Evolutionary conservation across 2,329 filamentous ascomycete genomes (phyloP).

Genomic region (Cladosporium sp.): DNA sequence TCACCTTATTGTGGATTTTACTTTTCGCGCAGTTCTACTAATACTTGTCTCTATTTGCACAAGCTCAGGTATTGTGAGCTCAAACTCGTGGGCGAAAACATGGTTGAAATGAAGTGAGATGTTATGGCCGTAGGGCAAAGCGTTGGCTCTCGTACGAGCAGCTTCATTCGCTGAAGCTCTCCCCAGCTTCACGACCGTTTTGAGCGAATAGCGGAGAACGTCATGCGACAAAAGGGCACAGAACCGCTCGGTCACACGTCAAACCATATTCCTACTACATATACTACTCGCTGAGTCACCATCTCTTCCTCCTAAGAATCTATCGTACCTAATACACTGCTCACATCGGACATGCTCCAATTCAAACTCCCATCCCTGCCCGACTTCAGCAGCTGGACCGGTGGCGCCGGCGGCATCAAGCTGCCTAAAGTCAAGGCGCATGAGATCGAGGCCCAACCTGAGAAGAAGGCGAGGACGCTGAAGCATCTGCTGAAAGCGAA

Average conservation of each 20-base stretch:
- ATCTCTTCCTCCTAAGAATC: too few species aligned
- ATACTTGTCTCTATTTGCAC: too few species aligned
- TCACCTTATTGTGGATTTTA: too few species aligned
- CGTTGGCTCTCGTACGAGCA: background rate
- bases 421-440: conserved; percentile 69
- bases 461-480: conserved; percentile 75
- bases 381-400: conserved; percentile 21
- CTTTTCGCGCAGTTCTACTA: too few species aligned
- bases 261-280: too few species aligned
- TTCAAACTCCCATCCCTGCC: conserved; percentile 28
- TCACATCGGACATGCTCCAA: too few species aligned
- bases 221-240: background rate
- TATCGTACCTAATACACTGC: too few species aligned
- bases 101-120: background rate
- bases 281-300: too few species aligned
- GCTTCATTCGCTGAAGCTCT: background rate
- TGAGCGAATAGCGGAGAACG: background rate
- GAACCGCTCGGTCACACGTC: background rate
- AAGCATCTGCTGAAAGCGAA: conserved; percentile 91
- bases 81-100: too few species aligned
- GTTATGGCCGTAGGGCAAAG: background rate
- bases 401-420: conserved; percentile 32
- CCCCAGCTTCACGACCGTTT: background rate
- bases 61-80: too few species aligned
- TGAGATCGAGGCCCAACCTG: conserved; percentile 72